phyloP scores from a whole-genome alignment of 2,329 filamentous ascomycete species.

The Pseudogymnoascus sp. region DNA sequence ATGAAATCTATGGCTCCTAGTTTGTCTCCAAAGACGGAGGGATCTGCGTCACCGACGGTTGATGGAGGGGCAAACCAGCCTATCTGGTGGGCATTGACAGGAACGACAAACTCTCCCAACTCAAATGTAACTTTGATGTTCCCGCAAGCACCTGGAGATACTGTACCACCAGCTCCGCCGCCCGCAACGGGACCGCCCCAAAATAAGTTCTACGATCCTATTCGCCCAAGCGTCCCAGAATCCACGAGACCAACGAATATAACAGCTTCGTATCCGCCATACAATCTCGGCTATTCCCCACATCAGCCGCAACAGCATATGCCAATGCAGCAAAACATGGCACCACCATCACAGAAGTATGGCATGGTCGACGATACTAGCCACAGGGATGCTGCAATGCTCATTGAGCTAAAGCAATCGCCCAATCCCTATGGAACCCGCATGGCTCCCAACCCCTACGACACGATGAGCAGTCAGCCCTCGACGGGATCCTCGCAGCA shows the following conservation, averaged over 20 bases:
- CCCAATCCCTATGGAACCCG: slow-evolving; percentile 27
- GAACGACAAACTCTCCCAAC: slow-evolving; percentile 76
- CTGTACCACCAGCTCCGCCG: slow-evolving; percentile 17
- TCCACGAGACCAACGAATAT: slow-evolving; percentile 36
- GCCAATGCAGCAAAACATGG: slow-evolving; percentile 16
- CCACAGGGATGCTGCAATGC: slow-evolving; percentile 37
- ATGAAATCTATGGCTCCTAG: slow-evolving; percentile 26
- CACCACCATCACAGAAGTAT: slow-evolving; percentile 27
- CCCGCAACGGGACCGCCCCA: slow-evolving; percentile 40
- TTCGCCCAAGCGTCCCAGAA: slow-evolving; percentile 47
- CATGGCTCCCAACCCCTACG: neutral
- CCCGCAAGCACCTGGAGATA: slow-evolving; percentile 14
- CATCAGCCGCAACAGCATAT: slow-evolving; percentile 18
- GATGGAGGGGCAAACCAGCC: slow-evolving; percentile 37
- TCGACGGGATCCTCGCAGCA: neutral
- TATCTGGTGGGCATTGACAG: slow-evolving; percentile 82
- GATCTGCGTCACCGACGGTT: slow-evolving; percentile 38
- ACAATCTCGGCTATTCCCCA: slow-evolving; percentile 36
- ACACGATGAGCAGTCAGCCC: neutral
- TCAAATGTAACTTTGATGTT: slow-evolving; percentile 79
- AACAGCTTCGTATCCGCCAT: slow-evolving; percentile 28
- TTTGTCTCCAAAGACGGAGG: slow-evolving; percentile 36
- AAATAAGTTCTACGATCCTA: slow-evolving; percentile 54
- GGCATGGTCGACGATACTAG: slow-evolving; percentile 24
- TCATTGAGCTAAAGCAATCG: slow-evolving; percentile 40